phyloP scores from a whole-genome alignment of 805 yeast genomes.

The Starmerella scarabaei region DNA sequence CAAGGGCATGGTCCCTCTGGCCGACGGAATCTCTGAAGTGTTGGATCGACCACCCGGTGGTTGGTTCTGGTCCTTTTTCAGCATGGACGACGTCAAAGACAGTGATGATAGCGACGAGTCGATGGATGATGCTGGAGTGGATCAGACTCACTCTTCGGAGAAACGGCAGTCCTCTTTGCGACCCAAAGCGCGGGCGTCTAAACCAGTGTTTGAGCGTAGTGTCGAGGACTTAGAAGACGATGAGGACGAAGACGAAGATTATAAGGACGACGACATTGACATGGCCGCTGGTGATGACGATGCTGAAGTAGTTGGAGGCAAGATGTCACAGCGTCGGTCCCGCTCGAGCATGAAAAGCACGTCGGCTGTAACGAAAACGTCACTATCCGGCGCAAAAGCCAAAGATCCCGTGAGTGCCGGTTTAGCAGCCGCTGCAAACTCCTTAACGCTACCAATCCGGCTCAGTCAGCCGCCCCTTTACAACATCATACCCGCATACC shows the following conservation, averaged over 20 bases:
- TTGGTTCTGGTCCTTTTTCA: constrained; percentile 16
- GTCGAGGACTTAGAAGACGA: constrained; percentile 1
- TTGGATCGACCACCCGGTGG: constrained; percentile 20
- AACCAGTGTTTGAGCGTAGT: neutral
- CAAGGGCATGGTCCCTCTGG: neutral
- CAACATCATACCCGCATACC: constrained; percentile 31
- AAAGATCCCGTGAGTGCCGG: neutral
- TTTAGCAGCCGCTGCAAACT: neutral
- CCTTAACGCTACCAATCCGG: constrained; percentile 18
- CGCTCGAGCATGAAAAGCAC: neutral
- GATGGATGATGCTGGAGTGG: neutral
- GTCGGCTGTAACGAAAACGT: neutral
- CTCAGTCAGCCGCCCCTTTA: constrained; percentile 41
- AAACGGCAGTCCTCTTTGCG: neutral
- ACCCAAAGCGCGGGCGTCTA: neutral
- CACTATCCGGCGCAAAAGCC: neutral
- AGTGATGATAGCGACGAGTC: neutral
- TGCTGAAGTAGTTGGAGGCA: too few relatives aligned
- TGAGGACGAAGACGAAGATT: constrained; percentile 3
- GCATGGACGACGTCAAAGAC: neutral
- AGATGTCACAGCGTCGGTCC: too few relatives aligned
- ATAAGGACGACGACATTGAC: constrained; percentile 7
- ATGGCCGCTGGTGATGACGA: neutral
- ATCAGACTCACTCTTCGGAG: neutral
- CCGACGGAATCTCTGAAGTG: neutral